These are phyloP conservation scores for Phytophthora agathidicida DNA, from an alignment of 352 stramenopile species.

Conservation along the genomic window DNA sequence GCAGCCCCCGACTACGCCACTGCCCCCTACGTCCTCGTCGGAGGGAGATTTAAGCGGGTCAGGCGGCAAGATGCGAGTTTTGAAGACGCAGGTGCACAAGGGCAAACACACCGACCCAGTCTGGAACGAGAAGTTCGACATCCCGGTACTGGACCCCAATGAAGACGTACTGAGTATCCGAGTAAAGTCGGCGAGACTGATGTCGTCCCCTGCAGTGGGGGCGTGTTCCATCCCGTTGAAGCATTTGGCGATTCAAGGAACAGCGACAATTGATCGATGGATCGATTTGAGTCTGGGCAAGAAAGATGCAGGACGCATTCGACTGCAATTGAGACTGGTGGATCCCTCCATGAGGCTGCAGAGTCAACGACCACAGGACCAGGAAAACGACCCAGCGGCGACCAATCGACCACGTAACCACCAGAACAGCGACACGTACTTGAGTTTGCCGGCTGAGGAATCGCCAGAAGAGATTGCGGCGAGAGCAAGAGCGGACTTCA, in stretches of 20 bases:
- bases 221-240: constrained; percentile 53
- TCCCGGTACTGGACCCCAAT: constrained; percentile 49
- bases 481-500: constrained; percentile 11
- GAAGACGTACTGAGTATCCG: constrained; percentile 71
- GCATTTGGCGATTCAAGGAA: constrained; percentile 44
- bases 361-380: constrained; percentile 6
- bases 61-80: constrained; percentile 36
- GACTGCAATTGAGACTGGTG: constrained; percentile 71
- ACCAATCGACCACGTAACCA: constrained; percentile 12
- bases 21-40: constrained; percentile 22
- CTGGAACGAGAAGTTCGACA: constrained; percentile 86
- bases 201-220: constrained; percentile 64
- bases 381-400: constrained; percentile 7
- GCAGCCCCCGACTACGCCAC: constrained; percentile 6
- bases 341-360: constrained; percentile 23
- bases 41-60: constrained; percentile 19
- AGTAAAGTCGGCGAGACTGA: constrained; percentile 73
- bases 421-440: constrained; percentile 33
- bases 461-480: constrained; percentile 26
- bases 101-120: constrained; percentile 48
- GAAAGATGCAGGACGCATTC: constrained; percentile 60
- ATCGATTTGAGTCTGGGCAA: constrained; percentile 60
- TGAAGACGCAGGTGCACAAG: constrained; percentile 78
- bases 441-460: constrained; percentile 39
- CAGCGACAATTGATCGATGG: constrained; percentile 59